These are phyloP conservation scores for Juncus inflexus DNA, from an alignment of 176 grass and related monocot species.

Conservation along the genomic window DNA sequence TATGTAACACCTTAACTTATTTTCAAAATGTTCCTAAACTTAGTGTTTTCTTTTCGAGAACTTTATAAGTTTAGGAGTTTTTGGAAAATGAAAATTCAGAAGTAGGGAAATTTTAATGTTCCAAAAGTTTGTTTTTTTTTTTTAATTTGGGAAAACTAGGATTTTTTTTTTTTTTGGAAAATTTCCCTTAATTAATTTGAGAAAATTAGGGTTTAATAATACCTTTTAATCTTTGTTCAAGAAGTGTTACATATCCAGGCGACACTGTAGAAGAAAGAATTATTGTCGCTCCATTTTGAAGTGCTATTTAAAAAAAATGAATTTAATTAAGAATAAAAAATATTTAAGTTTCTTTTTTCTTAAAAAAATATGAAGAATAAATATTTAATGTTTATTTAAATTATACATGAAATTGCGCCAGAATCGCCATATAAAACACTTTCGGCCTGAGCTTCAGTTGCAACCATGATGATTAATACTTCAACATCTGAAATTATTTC, in stretches of 20 bases:
- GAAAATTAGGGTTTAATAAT: neutral
- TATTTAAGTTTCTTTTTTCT: neutral
- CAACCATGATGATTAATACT: slow-evolving; percentile 93
- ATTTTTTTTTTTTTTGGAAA: no score
- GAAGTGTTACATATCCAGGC: slow-evolving; percentile 67
- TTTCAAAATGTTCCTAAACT: no score
- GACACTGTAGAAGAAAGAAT: slow-evolving; percentile 95
- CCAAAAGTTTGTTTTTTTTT: no score
- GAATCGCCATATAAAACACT: slow-evolving; percentile 83
- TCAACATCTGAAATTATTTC: slow-evolving; percentile 59
- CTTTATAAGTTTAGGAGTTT: no score
- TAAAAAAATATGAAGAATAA: neutral
- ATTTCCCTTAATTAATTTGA: no score
- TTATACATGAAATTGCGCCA: slow-evolving; percentile 67
- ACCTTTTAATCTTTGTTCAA: slow-evolving; percentile 87
- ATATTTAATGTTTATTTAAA: slow-evolving; percentile 17
- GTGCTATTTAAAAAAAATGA: slow-evolving; percentile 33
- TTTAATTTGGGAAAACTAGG: no score
- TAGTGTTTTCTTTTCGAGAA: no score
- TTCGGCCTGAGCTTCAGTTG: slow-evolving; percentile 96
- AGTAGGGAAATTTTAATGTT: no score
- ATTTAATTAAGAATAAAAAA: neutral
- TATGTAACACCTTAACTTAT: no score
- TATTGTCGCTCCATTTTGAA: slow-evolving; percentile 65
- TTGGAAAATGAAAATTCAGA: no score